Conservation (phyloP, 2,329 filamentous ascomycete genomes). For the Camillea tinctor region DNA sequence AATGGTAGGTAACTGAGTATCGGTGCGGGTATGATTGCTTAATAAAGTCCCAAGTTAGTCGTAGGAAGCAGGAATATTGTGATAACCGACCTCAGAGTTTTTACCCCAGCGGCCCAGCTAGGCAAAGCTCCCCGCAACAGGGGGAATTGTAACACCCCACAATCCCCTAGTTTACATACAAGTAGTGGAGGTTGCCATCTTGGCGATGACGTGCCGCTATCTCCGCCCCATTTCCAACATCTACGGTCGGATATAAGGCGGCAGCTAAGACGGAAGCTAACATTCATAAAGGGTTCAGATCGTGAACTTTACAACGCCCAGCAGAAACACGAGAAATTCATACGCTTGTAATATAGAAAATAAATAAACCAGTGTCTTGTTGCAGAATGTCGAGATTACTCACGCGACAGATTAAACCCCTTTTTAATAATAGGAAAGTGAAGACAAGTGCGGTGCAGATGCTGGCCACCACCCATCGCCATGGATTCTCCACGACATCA, state of each 20-base stretch:
- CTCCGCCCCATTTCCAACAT: constrained; percentile 8
- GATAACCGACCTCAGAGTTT: background rate
- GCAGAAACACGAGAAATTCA: background rate
- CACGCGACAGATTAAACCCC: constrained; percentile 1
- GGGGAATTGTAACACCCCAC: background rate
- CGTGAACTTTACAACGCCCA: background rate
- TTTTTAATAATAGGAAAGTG: background rate
- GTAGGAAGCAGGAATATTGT: background rate
- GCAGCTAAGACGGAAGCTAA: background rate
- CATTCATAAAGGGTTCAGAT: background rate
- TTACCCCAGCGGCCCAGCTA: no score
- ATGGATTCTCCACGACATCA: constrained; percentile 37
- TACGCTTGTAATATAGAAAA: background rate
- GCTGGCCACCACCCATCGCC: background rate
- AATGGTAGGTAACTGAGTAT: no score
- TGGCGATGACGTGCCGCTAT: constrained; percentile 1
- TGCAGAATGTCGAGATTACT: constrained; percentile 14
- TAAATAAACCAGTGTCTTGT: background rate
- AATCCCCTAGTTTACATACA: background rate
- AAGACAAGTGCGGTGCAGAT: background rate
- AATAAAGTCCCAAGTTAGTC: background rate
- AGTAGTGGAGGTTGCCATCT: constrained; percentile 1
- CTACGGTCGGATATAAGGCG: background rate
- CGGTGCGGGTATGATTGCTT: background rate
- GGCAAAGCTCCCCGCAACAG: background rate